Conservation (phyloP, 2,329 filamentous ascomycete species). For the Tympanopsis confertula region DNA sequence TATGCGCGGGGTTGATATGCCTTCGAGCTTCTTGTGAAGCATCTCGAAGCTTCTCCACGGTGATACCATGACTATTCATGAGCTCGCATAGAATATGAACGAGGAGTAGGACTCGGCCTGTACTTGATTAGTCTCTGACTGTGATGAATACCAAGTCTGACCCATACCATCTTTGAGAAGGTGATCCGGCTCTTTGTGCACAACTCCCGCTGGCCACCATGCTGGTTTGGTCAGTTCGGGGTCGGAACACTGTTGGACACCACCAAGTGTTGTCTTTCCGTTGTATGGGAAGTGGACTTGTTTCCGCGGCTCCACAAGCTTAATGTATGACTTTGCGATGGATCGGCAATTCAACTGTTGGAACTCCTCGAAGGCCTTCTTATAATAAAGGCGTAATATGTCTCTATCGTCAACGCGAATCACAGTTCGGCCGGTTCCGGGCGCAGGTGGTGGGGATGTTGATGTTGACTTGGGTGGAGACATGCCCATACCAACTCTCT, state of each 20-base stretch:
- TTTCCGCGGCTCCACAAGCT: slow-evolving; percentile 20
- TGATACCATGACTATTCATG: slow-evolving; percentile 16
- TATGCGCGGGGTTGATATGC: slow-evolving; percentile 14
- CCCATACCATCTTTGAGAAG: slow-evolving; percentile 15
- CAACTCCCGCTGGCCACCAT: slow-evolving; percentile 19
- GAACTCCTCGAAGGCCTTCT: slow-evolving; percentile 17
- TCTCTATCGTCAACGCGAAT: not conserved
- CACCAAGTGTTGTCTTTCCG: slow-evolving; percentile 16
- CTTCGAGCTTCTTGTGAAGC: slow-evolving; percentile 19
- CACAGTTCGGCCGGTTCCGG: not conserved
- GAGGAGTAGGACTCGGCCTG: slow-evolving; percentile 16
- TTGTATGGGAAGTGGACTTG: slow-evolving; percentile 22
- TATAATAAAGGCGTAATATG: slow-evolving; percentile 13
- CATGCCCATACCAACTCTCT: too few relatives aligned
- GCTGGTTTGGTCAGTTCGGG: slow-evolving; percentile 18
- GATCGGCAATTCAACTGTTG: slow-evolving; percentile 21
- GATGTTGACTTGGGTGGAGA: too few relatives aligned
- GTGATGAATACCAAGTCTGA: not conserved
- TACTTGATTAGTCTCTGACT: slow-evolving; percentile 2
- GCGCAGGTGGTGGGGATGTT: not conserved
- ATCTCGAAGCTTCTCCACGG: slow-evolving; percentile 17
- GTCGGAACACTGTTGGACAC: slow-evolving; percentile 12
- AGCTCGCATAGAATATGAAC: slow-evolving; percentile 20
- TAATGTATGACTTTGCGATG: slow-evolving; percentile 20
- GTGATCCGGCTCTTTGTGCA: slow-evolving; percentile 19